Evolutionary conservation across 2,329 filamentous ascomycete species (phyloP).

Genomic region (Chaetomiaceae sp.): DNA sequence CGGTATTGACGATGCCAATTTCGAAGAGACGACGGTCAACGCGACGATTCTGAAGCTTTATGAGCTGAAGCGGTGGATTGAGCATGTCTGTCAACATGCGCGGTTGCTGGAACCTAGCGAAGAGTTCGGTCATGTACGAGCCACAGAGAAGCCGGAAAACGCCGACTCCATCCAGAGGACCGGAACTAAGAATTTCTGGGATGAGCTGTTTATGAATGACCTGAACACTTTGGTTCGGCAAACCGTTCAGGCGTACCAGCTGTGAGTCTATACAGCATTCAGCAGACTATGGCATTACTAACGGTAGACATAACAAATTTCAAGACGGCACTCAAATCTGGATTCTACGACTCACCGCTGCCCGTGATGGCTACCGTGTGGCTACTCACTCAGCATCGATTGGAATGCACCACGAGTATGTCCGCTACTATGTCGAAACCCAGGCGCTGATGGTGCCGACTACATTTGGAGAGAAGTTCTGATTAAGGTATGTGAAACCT

Average conservation of each 20-base stretch:
- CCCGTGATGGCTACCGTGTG: conserved; percentile 60
- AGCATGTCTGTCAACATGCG: conserved; percentile 35
- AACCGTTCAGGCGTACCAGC: neutral
- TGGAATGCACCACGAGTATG: conserved; percentile 68
- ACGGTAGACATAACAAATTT: conserved; percentile 3
- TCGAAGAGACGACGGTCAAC: conserved; percentile 65
- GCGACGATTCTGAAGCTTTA: conserved; percentile 59
- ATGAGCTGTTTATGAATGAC: conserved; percentile 9
- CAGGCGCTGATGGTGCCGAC: conserved; percentile 78
- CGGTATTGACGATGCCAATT: conserved; percentile 65
- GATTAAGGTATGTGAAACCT: conserved; percentile 37
- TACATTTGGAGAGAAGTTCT: conserved; percentile 86
- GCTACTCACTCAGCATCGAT: conserved; percentile 34
- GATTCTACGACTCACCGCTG: conserved; percentile 60
- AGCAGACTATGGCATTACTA: neutral
- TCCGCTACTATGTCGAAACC: conserved; percentile 70
- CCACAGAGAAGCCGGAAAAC: neutral
- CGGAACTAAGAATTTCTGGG: conserved; percentile 2
- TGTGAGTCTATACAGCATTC: neutral
- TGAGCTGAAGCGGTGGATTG: conserved; percentile 57
- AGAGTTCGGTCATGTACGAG: conserved; percentile 2
- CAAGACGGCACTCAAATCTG: conserved; percentile 30
- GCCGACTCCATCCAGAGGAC: conserved; percentile 8
- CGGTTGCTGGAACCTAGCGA: neutral
- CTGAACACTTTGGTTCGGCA: conserved; percentile 3